Evolutionary conservation across 306 rosid species (phyloP).

Genomic region (Mimosa bimucronata): DNA sequence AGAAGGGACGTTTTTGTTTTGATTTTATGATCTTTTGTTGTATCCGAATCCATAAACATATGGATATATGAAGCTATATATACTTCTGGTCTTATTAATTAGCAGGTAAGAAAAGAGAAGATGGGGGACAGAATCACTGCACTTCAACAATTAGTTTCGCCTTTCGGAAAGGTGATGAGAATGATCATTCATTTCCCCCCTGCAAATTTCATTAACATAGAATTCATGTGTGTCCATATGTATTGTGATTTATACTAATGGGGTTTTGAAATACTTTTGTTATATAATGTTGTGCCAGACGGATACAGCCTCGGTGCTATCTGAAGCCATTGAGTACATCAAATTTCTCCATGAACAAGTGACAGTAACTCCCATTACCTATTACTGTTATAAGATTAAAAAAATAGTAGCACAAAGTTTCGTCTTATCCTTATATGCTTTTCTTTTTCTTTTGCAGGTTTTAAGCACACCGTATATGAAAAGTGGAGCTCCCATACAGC

Average conservation of each 20-base stretch:
- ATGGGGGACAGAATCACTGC: constrained; percentile 99
- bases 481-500: constrained; percentile 81
- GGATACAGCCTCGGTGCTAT: constrained; percentile 99
- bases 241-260: constrained; percentile 8
- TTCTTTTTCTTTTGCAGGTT: constrained; percentile 46
- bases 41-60: constrained; percentile 24
- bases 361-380: constrained; percentile 66
- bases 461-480: constrained; percentile 94
- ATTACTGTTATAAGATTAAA: background rate
- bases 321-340: constrained; percentile 98
- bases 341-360: constrained; percentile 97
- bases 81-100: constrained; percentile 36
- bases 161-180: constrained; percentile 95
- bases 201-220: constrained; percentile 32
- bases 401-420: constrained; percentile 4
- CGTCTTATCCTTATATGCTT: background rate
- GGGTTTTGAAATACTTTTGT: constrained; percentile 32
- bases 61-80: constrained; percentile 47
- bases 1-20: constrained; percentile 12
- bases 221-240: background rate
- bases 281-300: constrained; percentile 65
- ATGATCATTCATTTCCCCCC: constrained; percentile 42
- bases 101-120: constrained; percentile 96
- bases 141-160: constrained; percentile 99
- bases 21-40: background rate